Base-by-base conservation (phyloP, 1,139 yeast genomes). In the Protomyces pachydermus region DNA sequence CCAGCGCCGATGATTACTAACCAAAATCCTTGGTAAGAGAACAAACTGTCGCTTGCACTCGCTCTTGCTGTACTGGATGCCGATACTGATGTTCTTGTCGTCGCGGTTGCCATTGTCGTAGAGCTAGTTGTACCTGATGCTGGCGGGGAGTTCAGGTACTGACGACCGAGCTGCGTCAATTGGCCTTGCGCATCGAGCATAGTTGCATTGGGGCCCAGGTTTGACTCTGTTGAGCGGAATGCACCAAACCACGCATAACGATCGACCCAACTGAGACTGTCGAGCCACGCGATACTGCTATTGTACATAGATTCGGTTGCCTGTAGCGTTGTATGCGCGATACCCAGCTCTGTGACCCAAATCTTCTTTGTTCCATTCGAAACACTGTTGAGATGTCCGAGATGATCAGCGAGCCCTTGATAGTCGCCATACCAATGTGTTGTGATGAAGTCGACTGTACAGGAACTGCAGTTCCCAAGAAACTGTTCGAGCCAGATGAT, bases 181-280 rank as follows among this genome's bases (percentile, higher is more conserved):
- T 39, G 16, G 10, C 58, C 58, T 8, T 38, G 28, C 5, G 51
- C 51, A 39, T 54, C 34, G 38, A 54, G 23, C 25, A 54, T 28
- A 9, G 58, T 38, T 10, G 58, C 58, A 28, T 56, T 56, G 14
- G 54, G 45, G 2, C 60, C 60, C 14, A 56, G 57, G 14, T 56
- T 56, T 8, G 42, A 20, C n/a, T 32, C 39, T 5, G 4, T 10
- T 8, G 25, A 18, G n/a, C 53, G 16, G 45, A 48, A 56, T 3
- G 28, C 14, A 2, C 60, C 60, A n/a, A 56, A 56, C 60, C 60
- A 56, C 18, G 60, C 32, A 32, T 56, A 56, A 16, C 54, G 28
- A 25, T 45, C 60, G 10, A 56, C 60, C 38, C 45, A 56, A 14
- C 25, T 9, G 12, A 34, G 28, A 8, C 35, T 28, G 20, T 56